Base-by-base conservation (phyloP, 2,329 filamentous ascomycete species). In the Sphaerulina musiva region DNA sequence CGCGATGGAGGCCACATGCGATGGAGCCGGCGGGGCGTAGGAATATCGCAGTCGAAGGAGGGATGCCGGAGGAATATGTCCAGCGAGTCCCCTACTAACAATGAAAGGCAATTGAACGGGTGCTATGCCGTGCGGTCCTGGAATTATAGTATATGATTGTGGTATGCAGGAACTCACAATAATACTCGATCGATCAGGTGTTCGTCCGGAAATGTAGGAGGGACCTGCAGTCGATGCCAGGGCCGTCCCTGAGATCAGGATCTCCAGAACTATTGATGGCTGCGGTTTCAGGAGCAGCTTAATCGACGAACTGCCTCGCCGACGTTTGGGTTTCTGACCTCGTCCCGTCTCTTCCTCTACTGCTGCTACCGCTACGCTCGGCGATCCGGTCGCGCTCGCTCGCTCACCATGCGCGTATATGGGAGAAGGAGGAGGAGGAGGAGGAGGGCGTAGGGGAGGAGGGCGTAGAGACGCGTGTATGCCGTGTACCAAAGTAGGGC, bases 161-260 rank as follows among this genome's bases (percentile, higher is more conserved):
- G 48, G 45, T 40, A 44, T 46, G 48, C 12, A 47, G 44, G 20
- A 20, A 34, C 40, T 38, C 26, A 29, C 26, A 29, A 29, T 17
- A 26, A 29, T 32, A 23, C 17, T 1, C 34, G 10, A 20, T 26
- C 41, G 43, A 51, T 41, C 47, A 49, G 53, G 55, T 48, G 53
- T 56, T 56, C 53, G 58, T 46, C 55, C 51, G 58, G 50, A 55
- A 51, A 46, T 55, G 51, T 42, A 20, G 20, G 20, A 20, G 20
- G 20, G 20, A 46, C 46, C 51, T 48, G 56, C 32, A 47, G 42
- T 51, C 46, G 53, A 55, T 26, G 51, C 20, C 51, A 53, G 48
- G 51, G 51, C 45, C 38, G 20, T 32, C 36, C 47, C 29, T 32
- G 53, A 34, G 53, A 51, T 46, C 39, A 36, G 38, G 42, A 55